Percentiles rank a stretch among this genome's conserved stretches.
These are phyloP conservation scores for Schizochytrium sp. DNA, from an alignment of 108 stramenopile species.

Conservation along the genomic window DNA sequence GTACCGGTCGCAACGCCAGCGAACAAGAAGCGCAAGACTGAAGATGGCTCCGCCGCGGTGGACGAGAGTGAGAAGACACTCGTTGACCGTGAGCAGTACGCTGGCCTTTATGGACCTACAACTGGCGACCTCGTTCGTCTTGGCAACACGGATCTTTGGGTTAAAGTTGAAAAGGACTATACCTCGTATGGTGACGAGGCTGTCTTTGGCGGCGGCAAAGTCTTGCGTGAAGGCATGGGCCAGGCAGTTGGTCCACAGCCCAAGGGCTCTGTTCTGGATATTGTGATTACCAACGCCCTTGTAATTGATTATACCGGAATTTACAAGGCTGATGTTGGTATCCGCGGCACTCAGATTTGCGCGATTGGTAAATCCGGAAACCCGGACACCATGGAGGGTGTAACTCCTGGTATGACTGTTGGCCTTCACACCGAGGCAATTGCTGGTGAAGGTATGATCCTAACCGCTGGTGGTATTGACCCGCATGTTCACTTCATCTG, in stretches of 20 bases:
- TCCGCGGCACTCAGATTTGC: slow-evolving; percentile 88
- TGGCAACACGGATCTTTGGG: slow-evolving; percentile 88
- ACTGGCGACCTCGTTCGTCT: slow-evolving; percentile 86
- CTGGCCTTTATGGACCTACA: slow-evolving; percentile 71
- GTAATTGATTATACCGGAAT: slow-evolving; percentile 91
- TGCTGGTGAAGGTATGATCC: slow-evolving; percentile 94
- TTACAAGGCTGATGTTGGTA: slow-evolving; percentile 93
- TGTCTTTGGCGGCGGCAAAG: slow-evolving; percentile 97
- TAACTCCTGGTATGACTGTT: slow-evolving; percentile 85
- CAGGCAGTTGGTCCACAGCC: slow-evolving; percentile 81
- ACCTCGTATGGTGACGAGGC: slow-evolving; percentile 94
- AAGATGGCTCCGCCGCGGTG: background rate
- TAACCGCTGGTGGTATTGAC: slow-evolving; percentile 96
- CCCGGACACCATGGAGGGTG: slow-evolving; percentile 93
- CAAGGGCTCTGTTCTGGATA: slow-evolving; percentile 80
- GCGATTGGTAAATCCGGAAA: slow-evolving; percentile 98
- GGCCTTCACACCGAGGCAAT: slow-evolving; percentile 96
- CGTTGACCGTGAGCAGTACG: slow-evolving; percentile 62
- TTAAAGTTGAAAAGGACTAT: slow-evolving; percentile 83
- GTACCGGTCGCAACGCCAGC: background rate
- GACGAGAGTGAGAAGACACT: slow-evolving; percentile 35
- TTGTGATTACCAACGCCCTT: slow-evolving; percentile 94
- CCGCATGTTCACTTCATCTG: slow-evolving; percentile 97
- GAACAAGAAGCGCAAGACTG: slow-evolving; percentile 7
- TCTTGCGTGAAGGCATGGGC: slow-evolving; percentile 98